Evolutionary conservation across 2,329 filamentous ascomycete genomes (phyloP).

Genomic region (Pleoardoris graminearum): DNA sequence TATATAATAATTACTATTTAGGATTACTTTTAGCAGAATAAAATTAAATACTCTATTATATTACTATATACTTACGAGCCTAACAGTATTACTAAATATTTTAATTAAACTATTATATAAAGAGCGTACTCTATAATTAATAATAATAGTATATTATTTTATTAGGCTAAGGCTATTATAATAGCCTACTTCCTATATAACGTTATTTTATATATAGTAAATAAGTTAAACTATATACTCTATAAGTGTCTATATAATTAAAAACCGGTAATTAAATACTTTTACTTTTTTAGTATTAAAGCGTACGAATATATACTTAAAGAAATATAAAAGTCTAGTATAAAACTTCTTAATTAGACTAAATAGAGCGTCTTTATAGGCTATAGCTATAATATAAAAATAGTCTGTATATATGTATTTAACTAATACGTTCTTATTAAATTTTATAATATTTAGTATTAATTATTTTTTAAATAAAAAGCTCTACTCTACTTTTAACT

Average conservation of each 20-base stretch:
- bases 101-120: slow-evolving; percentile 6
- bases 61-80: slow-evolving; percentile 10
- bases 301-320: neutral
- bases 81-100: slow-evolving; percentile 9
- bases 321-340: neutral
- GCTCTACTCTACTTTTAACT: too few relatives aligned
- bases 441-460: neutral
- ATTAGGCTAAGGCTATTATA: too few relatives aligned
- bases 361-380: neutral
- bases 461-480: neutral
- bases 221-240: neutral
- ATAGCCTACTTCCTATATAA: too few relatives aligned
- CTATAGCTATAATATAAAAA: neutral
- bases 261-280: neutral
- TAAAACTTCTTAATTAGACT: neutral
- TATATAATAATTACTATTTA: slow-evolving; percentile 2
- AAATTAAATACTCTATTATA: slow-evolving; percentile 2
- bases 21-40: neutral
- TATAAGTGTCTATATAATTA: too few relatives aligned
- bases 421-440: neutral
- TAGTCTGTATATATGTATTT: neutral
- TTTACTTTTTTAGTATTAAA: neutral
- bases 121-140: slow-evolving; percentile 4
- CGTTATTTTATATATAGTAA: too few relatives aligned
- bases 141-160: neutral